Evolutionary conservation across 805 yeast species (phyloP).

Genomic region (Wickerhamiella parazyma): DNA sequence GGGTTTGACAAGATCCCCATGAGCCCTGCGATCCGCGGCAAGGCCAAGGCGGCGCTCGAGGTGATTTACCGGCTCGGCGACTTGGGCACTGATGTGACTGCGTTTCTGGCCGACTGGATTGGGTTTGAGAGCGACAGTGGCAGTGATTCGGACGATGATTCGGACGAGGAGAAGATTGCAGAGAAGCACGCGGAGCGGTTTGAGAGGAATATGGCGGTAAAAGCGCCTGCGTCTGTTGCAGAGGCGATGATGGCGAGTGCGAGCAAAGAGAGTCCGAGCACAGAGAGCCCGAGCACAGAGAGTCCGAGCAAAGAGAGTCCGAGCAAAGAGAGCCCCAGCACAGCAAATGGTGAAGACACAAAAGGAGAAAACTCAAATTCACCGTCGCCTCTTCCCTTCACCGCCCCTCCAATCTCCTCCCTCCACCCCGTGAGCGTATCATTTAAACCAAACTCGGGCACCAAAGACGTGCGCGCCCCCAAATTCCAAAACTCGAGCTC

Average conservation of each 20-base stretch:
- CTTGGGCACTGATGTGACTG: conserved; percentile 7
- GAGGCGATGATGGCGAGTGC: not conserved
- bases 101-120: conserved; percentile 10
- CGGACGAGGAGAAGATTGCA: conserved; percentile 11
- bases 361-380: too few relatives aligned
- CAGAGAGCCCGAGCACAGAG: not conserved
- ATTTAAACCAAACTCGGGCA: not conserved
- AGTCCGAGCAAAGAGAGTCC: not conserved
- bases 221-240: conserved; percentile 8
- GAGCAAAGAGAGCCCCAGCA: not conserved
- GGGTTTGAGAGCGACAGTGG: conserved; percentile 9
- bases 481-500: conserved; percentile 1
- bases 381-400: not conserved
- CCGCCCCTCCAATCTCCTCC: conserved; percentile 4
- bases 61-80: conserved; percentile 12
- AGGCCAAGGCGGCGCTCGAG: conserved; percentile 9
- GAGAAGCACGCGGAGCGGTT: conserved; percentile 1
- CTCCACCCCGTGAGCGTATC: conserved; percentile 9
- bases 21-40: conserved; percentile 5
- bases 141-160: conserved; percentile 2
- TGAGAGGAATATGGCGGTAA: conserved; percentile 4
- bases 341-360: not conserved
- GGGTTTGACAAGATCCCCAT: conserved; percentile 11
- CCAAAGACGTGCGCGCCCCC: conserved; percentile 4
- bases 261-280: not conserved